These are phyloP conservation scores for Aureobasidium sp. DNA, from an alignment of 2,329 filamentous ascomycete genomes.

Conservation along the genomic window DNA sequence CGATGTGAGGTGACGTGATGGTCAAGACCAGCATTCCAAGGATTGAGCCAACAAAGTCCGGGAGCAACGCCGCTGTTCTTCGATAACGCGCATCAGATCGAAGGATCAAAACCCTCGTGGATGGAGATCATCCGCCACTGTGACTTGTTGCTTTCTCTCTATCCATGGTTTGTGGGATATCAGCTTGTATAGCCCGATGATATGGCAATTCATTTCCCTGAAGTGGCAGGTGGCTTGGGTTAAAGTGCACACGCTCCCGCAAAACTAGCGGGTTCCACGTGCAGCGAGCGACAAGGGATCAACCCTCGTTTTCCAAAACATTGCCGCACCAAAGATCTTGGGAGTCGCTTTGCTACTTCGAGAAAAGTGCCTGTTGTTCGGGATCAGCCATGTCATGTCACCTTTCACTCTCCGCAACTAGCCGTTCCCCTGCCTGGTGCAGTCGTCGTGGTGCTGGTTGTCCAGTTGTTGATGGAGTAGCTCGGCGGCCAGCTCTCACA, in stretches of 20 bases:
- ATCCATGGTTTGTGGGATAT: constrained; percentile 6
- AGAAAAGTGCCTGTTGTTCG: not conserved
- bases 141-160: not conserved
- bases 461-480: not conserved
- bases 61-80: not conserved
- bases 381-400: constrained; percentile 2
- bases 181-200: not conserved
- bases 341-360: constrained; percentile 7
- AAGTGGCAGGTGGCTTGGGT: constrained; percentile 10
- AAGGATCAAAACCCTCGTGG: not conserved
- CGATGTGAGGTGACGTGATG: constrained; percentile 9
- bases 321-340: constrained; percentile 2
- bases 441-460: not conserved
- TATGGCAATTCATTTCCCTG: constrained; percentile 10
- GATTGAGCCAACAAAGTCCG: not conserved
- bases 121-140: not conserved
- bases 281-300: not conserved
- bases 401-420: not conserved
- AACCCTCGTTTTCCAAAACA: constrained; percentile 1
- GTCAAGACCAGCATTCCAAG: not conserved
- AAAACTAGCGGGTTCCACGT: constrained; percentile 2
- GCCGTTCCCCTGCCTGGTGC: not conserved
- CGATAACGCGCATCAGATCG: not conserved
- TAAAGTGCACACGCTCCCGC: constrained; percentile 9
- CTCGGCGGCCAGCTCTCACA: not conserved